Evolutionary conservation across 768 basidiomycete species (phyloP), one percentile per base, ranked within the genome.

Genomic region (Suillus sp.): DNA sequence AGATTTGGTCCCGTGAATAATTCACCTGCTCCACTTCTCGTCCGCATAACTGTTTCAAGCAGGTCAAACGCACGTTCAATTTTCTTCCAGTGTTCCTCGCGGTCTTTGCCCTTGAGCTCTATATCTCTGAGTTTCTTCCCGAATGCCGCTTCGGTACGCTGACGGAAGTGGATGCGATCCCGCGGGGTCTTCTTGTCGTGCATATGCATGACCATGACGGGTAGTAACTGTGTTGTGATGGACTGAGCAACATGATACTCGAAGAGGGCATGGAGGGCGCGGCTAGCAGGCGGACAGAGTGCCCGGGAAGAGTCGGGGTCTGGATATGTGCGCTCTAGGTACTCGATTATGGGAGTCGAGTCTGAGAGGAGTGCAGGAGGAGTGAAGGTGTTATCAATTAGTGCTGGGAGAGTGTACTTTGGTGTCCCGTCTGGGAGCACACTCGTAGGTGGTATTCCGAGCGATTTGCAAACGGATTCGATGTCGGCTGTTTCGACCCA

Each of bases 331-430:
- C 60, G 68, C 40, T 80, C 79, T 43, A 80, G 74, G 64, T 79
- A 78, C 56, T 75, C 72, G 27, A 78, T 67, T 53, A 80, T 80
- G 22, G 71, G 71, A 3, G 69, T 70, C 9, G 77, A 78, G 60
- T 80, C 77, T 7, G 77, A 72, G 3, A 78, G 47, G n/a, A 67
- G 58, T 8, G 72, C 63, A 34, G 71, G 70, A 25, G 65, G 55
- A 3, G 68, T 53, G 54, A 65, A 61, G n/a, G 68, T 62, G 27
- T 69, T 37, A 65, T 68, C 69, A 20, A 69, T 62, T n/a, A 77
- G 68, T 25, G 74, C 74, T 45, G 78, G 78, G 10, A 78, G 69
- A 3, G 75, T 78, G 64, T 73, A 79, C 48, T 70, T 67, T 13
- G 73, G 74, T 13, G 68, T 67, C 4, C 70, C 72, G 9, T 68